Evolutionary conservation across 2,329 filamentous ascomycete species (phyloP).

Genomic region (Colletotrichum sp.): DNA sequence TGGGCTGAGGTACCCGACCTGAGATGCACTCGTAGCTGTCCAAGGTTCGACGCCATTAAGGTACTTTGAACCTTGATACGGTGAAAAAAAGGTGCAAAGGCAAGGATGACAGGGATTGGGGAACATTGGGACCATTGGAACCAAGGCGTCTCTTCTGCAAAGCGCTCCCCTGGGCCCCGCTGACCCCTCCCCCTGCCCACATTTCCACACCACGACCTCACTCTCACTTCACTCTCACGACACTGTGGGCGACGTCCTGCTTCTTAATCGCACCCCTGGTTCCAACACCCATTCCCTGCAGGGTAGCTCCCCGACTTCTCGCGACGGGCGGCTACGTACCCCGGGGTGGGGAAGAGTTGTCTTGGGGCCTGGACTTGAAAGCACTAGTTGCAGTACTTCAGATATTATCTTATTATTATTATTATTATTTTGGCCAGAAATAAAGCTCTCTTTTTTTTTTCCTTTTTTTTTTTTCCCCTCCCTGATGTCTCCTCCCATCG

Average conservation of each 20-base stretch:
- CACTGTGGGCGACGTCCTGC: background rate
- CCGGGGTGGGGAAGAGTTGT: background rate
- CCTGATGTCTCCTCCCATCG: too few relatives aligned
- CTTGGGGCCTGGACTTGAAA: background rate
- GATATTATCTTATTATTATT: background rate
- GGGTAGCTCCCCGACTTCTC: conserved; percentile 11
- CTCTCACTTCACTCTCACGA: background rate
- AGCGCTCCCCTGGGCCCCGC: background rate
- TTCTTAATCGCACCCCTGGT: conserved; percentile 2
- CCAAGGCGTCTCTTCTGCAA: background rate
- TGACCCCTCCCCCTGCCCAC: background rate
- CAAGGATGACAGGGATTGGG: background rate
- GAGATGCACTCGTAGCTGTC: background rate
- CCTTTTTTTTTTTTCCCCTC: background rate
- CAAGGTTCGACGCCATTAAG: background rate
- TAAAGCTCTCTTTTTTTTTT: too few relatives aligned
- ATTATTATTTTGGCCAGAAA: background rate
- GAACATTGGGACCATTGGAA: background rate
- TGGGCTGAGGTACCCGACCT: conserved; percentile 13
- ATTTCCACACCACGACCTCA: background rate
- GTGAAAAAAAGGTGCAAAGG: background rate
- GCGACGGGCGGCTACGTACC: conserved; percentile 17
- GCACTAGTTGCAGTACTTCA: background rate
- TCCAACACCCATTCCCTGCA: background rate
- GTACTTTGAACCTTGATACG: background rate